phyloP scores from a whole-genome alignment of 306 rosid genomes.

The Quercus berberidifolia region DNA sequence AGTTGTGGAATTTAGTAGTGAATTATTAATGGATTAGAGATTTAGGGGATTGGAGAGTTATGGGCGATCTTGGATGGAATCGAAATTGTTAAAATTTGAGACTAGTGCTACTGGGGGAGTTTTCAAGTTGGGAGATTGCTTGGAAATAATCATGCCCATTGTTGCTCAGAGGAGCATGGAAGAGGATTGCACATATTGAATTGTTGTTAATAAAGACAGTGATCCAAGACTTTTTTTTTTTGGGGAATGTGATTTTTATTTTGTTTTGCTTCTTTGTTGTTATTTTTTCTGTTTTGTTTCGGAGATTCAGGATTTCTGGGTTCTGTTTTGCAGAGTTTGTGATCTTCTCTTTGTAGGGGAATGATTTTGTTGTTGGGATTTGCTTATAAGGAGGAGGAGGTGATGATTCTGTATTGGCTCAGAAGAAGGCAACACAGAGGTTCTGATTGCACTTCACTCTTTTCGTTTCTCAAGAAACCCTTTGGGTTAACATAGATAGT shows the following conservation, averaged over 20 bases:
- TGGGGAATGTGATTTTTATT: constrained; percentile 7
- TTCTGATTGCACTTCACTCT: constrained; percentile 40
- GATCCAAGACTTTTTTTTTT: constrained; percentile 33
- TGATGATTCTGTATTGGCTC: constrained; percentile 41
- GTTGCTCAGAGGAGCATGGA: constrained; percentile 55
- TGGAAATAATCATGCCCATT: constrained; percentile 37
- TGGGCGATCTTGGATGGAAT: constrained; percentile 24
- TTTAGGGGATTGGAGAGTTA: constrained; percentile 16
- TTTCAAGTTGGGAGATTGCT: constrained; percentile 46
- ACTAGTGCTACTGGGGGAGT: constrained; percentile 26
- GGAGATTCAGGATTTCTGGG: constrained; percentile 23
- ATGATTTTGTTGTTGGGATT: constrained; percentile 39
- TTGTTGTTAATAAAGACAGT: constrained; percentile 23
- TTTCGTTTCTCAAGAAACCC: constrained; percentile 39
- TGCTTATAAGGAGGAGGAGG: constrained; percentile 32
- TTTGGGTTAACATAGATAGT: constrained; percentile 41
- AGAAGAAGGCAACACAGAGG: constrained; percentile 27
- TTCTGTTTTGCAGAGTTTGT: constrained; percentile 21
- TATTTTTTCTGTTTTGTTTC: no score
- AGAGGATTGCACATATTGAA: constrained; percentile 57
- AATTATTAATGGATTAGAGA: constrained; percentile 41
- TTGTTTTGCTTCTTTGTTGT: no score
- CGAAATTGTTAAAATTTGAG: constrained; percentile 35
- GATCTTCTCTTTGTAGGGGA: constrained; percentile 29
- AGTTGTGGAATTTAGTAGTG: constrained; percentile 17